These are phyloP conservation scores for Ascochyta fabae DNA, from an alignment of 2,329 filamentous ascomycete species.

Conservation along the genomic window DNA sequence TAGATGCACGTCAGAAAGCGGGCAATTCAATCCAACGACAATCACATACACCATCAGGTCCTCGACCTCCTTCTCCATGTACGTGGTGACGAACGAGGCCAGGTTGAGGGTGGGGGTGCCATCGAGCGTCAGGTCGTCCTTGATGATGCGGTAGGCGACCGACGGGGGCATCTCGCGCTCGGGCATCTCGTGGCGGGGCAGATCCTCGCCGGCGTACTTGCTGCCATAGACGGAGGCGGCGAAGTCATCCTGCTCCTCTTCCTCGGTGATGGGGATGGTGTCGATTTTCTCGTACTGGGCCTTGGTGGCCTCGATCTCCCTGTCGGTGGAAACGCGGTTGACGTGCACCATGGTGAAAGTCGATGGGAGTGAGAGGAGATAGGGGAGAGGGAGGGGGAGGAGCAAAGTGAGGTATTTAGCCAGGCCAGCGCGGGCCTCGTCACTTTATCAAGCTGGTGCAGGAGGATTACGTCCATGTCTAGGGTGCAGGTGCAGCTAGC, in stretches of 20 bases:
- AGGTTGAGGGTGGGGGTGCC: conserved; percentile 70
- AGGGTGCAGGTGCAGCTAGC: not conserved
- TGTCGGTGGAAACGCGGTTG: conserved; percentile 51
- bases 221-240: conserved; percentile 88
- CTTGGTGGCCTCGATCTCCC: conserved; percentile 45
- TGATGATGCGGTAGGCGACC: conserved; percentile 94
- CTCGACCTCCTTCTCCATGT: conserved; percentile 95
- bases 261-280: conserved; percentile 34
- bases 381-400: not conserved
- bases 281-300: conserved; percentile 28
- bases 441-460: conserved; percentile 4
- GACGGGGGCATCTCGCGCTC: conserved; percentile 82
- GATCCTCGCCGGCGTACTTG: conserved; percentile 78
- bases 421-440: not conserved
- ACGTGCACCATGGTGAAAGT: conserved; percentile 57
- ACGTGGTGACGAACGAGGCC: conserved; percentile 93
- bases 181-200: conserved; percentile 86
- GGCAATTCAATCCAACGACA: too few relatives aligned
- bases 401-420: conserved; percentile 17
- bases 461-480: conserved; percentile 16
- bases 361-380: conserved; percentile 7
- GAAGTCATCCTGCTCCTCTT: conserved; percentile 59
- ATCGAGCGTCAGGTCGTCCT: conserved; percentile 86
- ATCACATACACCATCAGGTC: conserved; percentile 79
- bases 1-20: not conserved